Base-by-base conservation (phyloP, 768 basidiomycete genomes). In the Lentinula aciculospora region DNA sequence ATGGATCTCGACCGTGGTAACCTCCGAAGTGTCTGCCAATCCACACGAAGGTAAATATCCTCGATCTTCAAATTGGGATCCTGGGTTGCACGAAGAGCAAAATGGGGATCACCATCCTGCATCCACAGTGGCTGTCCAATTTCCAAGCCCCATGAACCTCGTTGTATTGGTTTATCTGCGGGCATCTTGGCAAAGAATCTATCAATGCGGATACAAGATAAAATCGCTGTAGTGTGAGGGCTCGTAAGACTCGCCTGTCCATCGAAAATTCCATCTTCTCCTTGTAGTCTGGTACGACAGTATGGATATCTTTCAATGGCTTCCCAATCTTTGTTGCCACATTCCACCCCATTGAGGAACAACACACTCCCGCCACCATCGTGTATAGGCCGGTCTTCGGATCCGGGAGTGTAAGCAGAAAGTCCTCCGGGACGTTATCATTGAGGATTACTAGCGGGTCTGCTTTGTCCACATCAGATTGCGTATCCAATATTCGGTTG, bases 21-120 rank as follows among this genome's bases (percentile, higher is more conserved):
- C 31, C 79, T 73, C 17, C 80, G 72, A 31, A 82, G 64, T 7
- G 79, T 81, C 62, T 83, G 81, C 80, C 81, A 82, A 57, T 82
- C 80, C 19, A 83, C 78, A 13, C 81, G 76, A 40, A 83, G 60
- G 60, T 72, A 66, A 25, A 81, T 68, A 51, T 79, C 70, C 27
- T 76, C 72, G 37, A 76, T 50, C 2, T 66, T 50, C 15, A 82
- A 66, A 28, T 74, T 61, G 2, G 71, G 70, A 31, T 66, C 61
- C 53, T 77, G 76, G 4, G 48, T 61, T 34, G 66, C 64, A 28
- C 75, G 74, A 42, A 60, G 9, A 17, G 55, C 58, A 67, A 69
- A 81, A 29, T 73, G 68, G 15, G 71, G 63, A 57, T 76, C 74
- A 45, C 69, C 69, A 6, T 68, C 60, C 58, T 80, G 81, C 29